These are phyloP conservation scores for Candida lessepsii DNA, from an alignment of 805 yeast genomes.

Conservation along the genomic window DNA sequence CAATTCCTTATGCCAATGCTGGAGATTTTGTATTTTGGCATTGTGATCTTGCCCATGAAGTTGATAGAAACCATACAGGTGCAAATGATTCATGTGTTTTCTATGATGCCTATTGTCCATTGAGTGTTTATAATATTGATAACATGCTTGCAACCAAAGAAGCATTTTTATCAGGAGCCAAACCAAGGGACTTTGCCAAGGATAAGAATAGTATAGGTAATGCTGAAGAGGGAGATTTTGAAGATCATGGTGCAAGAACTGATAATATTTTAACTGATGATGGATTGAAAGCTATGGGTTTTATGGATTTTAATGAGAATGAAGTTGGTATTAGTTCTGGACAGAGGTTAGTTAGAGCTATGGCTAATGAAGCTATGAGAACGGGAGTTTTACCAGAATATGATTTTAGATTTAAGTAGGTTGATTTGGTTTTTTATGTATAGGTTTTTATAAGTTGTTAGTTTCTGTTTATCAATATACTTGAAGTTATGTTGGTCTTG, in stretches of 20 bases:
- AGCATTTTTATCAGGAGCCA: slow-evolving; percentile 7
- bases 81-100: slow-evolving; percentile 35
- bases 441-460: neutral
- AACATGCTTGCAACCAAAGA: slow-evolving; percentile 12
- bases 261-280: slow-evolving; percentile 18
- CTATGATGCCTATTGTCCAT: slow-evolving; percentile 37
- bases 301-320: slow-evolving; percentile 21
- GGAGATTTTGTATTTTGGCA: slow-evolving; percentile 49
- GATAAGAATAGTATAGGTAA: neutral
- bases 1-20: slow-evolving; percentile 37
- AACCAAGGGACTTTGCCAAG: slow-evolving; percentile 17
- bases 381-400: too few species aligned
- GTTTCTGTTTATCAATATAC: too few species aligned
- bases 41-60: slow-evolving; percentile 40
- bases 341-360: slow-evolving; percentile 22
- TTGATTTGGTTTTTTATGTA: too few species aligned
- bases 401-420: too few species aligned
- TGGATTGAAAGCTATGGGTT: slow-evolving; percentile 25
- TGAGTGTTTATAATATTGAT: slow-evolving; percentile 20
- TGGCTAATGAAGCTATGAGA: slow-evolving; percentile 20
- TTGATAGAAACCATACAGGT: slow-evolving; percentile 37
- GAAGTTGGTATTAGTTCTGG: slow-evolving; percentile 24
- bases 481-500: too few species aligned
- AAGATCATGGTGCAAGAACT: slow-evolving; percentile 22
- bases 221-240: slow-evolving; percentile 12